Base-by-base conservation (phyloP, 2,329 filamentous ascomycete genomes). In the Penicillium sp. region DNA sequence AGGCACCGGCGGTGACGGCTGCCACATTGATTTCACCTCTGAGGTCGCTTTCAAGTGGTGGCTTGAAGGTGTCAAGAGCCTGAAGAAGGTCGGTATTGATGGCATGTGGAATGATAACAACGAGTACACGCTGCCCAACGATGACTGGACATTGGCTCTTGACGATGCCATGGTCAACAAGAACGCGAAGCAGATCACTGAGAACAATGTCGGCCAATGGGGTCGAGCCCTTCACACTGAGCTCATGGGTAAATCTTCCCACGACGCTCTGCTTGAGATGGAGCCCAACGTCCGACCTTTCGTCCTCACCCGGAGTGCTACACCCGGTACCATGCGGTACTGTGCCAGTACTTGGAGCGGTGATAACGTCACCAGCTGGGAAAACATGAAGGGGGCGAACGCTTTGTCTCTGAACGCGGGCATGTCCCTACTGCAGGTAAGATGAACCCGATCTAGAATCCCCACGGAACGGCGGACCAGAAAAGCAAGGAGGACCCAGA, bases 21-120 rank as follows among this genome's bases (percentile, higher is more conserved):
- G 88, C 2, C 88, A 91, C 62, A 85, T 91, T 48, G 89, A 91
- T 71, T 91, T 91, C 65, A 90, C 88, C 0, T 90, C 87, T 0
- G 78, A 83, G 22, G 82, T 82, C 0, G 88, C 86, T 0, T 91
- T 86, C 68, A 77, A 86, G 15, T 91, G 88, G 86, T 91, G 89
- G 89, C 88, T 85, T 61, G 79, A 89, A 0, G 88, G 89, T 1
- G 84, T 90, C 8, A 82, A 84, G 59, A 82, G 81, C 52, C 79
- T 91, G 1, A 85, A 85, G 56, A 76, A 83, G 28, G 76, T 85
- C 8, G 88, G 88, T 0, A 88, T 91, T 57, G 88, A 90, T 64
- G 88, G 83, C 50, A 90, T 91, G 76, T 91, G 89, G 89, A 91
- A 91, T 64, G 89, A 91, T 71, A 91, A 91, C 74, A 91, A 91